These are phyloP conservation scores for Acacia crassicarpa DNA, from an alignment of 306 rosid genomes.

Conservation along the genomic window DNA sequence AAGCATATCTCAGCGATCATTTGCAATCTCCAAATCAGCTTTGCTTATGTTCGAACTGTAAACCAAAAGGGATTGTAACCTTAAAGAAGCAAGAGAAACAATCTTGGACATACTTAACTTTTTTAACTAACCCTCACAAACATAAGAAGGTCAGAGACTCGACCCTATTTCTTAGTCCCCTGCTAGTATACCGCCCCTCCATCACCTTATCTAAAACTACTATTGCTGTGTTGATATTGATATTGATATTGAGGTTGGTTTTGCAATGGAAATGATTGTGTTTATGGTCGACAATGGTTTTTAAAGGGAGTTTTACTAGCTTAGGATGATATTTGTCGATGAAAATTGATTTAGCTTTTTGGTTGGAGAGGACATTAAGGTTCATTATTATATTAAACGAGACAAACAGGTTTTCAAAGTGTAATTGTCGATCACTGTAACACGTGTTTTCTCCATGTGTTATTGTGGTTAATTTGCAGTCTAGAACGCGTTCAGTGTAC, in stretches of 20 bases:
- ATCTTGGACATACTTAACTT: not conserved
- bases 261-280: not conserved
- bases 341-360: not conserved
- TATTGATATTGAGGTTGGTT: not conserved
- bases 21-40: not conserved
- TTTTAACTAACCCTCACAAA: not conserved
- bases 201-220: no score
- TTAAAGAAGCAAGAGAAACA: conserved; percentile 3
- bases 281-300: not conserved
- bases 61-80: not conserved
- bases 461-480: no score
- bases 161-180: not conserved
- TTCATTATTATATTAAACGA: not conserved
- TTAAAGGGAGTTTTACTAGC: no score
- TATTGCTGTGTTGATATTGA: not conserved
- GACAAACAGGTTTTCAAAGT: conserved; percentile 47
- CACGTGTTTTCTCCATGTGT: no score
- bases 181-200: not conserved
- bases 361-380: not conserved
- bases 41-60: not conserved
- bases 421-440: conserved; percentile 12
- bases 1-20: not conserved
- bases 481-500: no score
- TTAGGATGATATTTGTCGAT: conserved; percentile 26
- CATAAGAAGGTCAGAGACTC: not conserved